Evolutionary conservation across 192 early-diverging fungal species (phyloP), one percentile per base, ranked within the genome.

Genomic region (Chytriomyces hyalinus): DNA sequence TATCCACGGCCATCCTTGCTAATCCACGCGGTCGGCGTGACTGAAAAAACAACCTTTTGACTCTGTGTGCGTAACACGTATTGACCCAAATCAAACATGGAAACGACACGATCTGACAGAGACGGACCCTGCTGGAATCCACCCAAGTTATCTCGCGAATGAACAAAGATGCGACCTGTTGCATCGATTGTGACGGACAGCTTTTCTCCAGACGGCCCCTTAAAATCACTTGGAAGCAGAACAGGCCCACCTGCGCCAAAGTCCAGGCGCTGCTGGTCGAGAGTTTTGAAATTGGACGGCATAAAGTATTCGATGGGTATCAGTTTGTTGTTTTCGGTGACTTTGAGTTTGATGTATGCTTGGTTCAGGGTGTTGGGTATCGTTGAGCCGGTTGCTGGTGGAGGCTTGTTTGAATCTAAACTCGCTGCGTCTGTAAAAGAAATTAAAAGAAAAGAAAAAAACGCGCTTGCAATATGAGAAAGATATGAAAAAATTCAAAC

Each of bases 231-330:
- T 7, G 76, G 76, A 22, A 78, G 67, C 4, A 78, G 50, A 15
- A 68, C 28, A 1, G 50, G 48, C 3, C 67, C 76, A 1, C 76
- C 76, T 8, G 67, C 10, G 10, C 76, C 76, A 22, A 70, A 78
- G 45, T 78, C 76, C 10, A 11, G 59, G 6, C 71, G 67, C 8
- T 43, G 43, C 2, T 57, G 43, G 68, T 78, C 67, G 26, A 59
- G 61, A 8, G 15, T 43, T 22, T 70, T 67, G 61, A 6, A 60
- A 20, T 71, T 61, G 22, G 68, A 17, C 15, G 76, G 76, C 59
- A 78, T 26, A 47, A 78, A 78, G 47, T 26, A 70, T 57, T 70
- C 76, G 24, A 36, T 46, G 6, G 28, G 7, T 10, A 6, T 43
- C 51, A 47, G 11, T 20, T 28, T 44, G 6, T 47, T 47, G 28